Conservation (phyloP, 2,329 filamentous ascomycete species). For the Diaporthe batatas region DNA sequence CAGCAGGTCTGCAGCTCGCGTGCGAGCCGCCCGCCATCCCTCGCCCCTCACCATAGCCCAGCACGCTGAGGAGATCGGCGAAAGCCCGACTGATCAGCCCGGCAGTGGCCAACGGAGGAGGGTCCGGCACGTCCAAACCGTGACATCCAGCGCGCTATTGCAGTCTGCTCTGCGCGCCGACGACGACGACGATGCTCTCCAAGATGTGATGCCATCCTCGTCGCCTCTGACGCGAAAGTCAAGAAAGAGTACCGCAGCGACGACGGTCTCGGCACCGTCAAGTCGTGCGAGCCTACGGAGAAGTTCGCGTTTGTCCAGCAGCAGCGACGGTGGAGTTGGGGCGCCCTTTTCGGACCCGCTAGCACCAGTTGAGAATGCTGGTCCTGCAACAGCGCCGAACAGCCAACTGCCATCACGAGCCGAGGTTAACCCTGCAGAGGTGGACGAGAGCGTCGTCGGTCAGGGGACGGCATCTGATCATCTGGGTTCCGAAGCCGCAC, state of each 20-base stretch:
- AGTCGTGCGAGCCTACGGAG: constrained; percentile 46
- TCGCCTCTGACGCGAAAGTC: constrained; percentile 61
- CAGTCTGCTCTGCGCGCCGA: constrained; percentile 51
- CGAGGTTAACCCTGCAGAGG: constrained; percentile 7
- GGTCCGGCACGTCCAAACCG: constrained; percentile 52
- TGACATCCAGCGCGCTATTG: constrained; percentile 59
- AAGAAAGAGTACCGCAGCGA: constrained; percentile 51
- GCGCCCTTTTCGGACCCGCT: constrained; percentile 49
- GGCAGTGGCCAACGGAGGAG: constrained; percentile 66
- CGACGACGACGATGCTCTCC: constrained; percentile 48
- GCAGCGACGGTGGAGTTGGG: constrained; percentile 45
- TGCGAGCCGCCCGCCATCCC: constrained; percentile 15
- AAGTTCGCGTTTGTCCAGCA: constrained; percentile 33
- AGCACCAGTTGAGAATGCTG: not conserved
- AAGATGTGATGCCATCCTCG: constrained; percentile 51
- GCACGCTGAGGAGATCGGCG: constrained; percentile 59
- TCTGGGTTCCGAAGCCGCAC: constrained; percentile 53
- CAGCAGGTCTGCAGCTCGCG: constrained; percentile 1
- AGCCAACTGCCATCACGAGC: constrained; percentile 19
- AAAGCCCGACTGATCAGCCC: constrained; percentile 68
- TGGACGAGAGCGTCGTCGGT: constrained; percentile 42
- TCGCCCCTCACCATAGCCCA: constrained; percentile 32
- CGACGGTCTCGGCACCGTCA: constrained; percentile 50
- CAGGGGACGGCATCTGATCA: constrained; percentile 40
- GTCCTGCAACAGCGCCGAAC: not conserved